Evolutionary conservation across 2,329 filamentous ascomycete genomes (phyloP), one percentile per base, ranked within the genome.

Genomic region (Penicillium sp.): DNA sequence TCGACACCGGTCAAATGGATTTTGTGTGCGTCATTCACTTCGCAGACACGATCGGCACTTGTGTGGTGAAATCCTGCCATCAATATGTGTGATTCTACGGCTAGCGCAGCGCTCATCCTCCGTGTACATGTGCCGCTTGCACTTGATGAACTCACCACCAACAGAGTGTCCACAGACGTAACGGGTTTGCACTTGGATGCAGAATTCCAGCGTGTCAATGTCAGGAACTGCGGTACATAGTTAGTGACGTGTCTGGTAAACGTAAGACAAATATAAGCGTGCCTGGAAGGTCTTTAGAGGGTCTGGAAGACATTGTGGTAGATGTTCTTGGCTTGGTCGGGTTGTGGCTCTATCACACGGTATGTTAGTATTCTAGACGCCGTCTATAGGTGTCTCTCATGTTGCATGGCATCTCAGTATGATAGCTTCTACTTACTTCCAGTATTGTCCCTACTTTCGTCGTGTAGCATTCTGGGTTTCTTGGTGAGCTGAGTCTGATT

Each of bases 111-210:
- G 59, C 29, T 56, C 51, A 16, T 61, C 59, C 19, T 60, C 59
- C 5, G 32, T 35, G 7, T 41, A 14, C 26, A 60, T 48, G 18
- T 61, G 59, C 1, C 50, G 51, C 7, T 11, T 42, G 27, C 57
- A 61, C 38, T 61, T 61, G 34, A 61, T 44, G 19, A 61, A 61
- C 35, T 59, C 57, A n/a, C 59, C 59, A 2, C 57, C 57, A 6
- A 42, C 34, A 9, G 57, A 55, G 38, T 61, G 59, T 16, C 59
- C 57, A 18, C 59, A 61, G 18, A 38, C 30, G 51, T 61, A 61
- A 10, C 57, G 49, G 27, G 60, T 49, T 40, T 61, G 59, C 1
- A 58, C 18, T 39, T 60, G 46, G 4, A 44, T 51, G 32, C 59
- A 60, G n/a, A 29, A 34, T 4, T 30, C 42, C 23, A 51, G 43